Base-by-base conservation (phyloP, 2,329 filamentous ascomycete genomes). In the Aspergillus calidoustus region DNA sequence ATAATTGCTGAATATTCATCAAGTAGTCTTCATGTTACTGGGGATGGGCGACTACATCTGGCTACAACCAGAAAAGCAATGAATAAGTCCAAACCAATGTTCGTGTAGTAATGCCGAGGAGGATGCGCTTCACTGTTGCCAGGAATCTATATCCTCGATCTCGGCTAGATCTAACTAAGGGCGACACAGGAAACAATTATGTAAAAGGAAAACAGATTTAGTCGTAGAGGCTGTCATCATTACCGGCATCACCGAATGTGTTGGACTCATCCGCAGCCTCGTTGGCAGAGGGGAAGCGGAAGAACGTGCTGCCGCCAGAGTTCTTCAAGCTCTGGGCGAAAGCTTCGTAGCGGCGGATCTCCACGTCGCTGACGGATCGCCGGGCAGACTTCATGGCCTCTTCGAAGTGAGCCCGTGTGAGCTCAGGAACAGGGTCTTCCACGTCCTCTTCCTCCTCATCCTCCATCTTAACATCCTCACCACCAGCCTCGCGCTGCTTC, bases 261-360 rank as follows among this genome's bases (percentile, higher is more conserved):
- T 81, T 81, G 50, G 38, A n/a, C 57, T 77, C 80, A 67, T 79
- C 82, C 66, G 77, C 80, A 79, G 82, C 85, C 80, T 82, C 86
- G 77, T 81, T 86, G 70, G 79, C 82, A 77, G 72, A 81, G 34
- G 91, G 94, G 89, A 99, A 99, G 81, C 96, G 93, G 91, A 99
- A 99, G 87, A 95, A 97, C 71, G 92, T 93, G 74, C 93, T 94
- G 44, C 93, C 93, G 55, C 93, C 93, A 63, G 92, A 89, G 78
- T 96, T 97, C 91, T 99, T 99, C 93, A 99, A 96, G 79, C 94
- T 94, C 83, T 98, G 94, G 46, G 94, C 91, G 74, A 99, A 99
- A 4, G 95, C 94, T 85, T 99, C 95, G 82, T 99, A 99, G 64
- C 94, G 90, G 75, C 95, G 91, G 73, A 99, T 96, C 85, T 99